Base-by-base conservation (phyloP, 2,329 filamentous ascomycete species). In the Nothomitra cinnamomea region DNA sequence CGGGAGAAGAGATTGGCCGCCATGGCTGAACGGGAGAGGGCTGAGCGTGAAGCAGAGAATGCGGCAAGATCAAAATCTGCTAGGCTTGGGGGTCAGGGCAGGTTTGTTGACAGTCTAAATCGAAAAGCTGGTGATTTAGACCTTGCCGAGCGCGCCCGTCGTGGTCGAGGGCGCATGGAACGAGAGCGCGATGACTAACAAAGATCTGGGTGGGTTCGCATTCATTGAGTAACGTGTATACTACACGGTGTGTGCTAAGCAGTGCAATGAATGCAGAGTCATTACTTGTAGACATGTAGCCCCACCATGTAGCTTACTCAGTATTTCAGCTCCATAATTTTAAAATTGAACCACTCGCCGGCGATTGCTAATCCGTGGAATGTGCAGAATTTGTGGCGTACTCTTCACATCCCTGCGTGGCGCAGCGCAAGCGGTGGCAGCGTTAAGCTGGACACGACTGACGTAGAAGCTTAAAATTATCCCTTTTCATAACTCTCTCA, bases 1-100 rank as follows among this genome's bases (percentile, higher is more conserved):
- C 80, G 87, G 32, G 77, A 78, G 58, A 74, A 76, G 56, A 77
- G 87, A 22, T 70, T 94, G 8, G 77, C 78, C 0, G 78, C 79
- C 1, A 69, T 89, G 17, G 80, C 78, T 22, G 77, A 79, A 57
- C 73, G 73, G 56, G 87, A 94, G 59, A 74, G 76, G 50, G 70
- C 70, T 17, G 76, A 80, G 45, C 73, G 75, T 12, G 80, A 85
- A 56, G 77, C 78, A 1, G 87, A 94, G 53, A 79, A 87, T 28
- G 70, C 65, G 56, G 77, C 76, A 21, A 72, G 83, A 54, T 73
- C 72, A 49, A 69, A 71, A n/a, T 75, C 76, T 13, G 72, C 74
- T 22, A 78, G 79, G 61, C 77, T 78, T 53, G 80, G 76, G 3
- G 79, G 79, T 3, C 80, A 79, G 40, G 76, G 77, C 3, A 73